Percentiles rank a stretch among this genome's conserved stretches.
Conservation (phyloP, 2,329 filamentous ascomycete species). For the Neoascochyta sp. region DNA sequence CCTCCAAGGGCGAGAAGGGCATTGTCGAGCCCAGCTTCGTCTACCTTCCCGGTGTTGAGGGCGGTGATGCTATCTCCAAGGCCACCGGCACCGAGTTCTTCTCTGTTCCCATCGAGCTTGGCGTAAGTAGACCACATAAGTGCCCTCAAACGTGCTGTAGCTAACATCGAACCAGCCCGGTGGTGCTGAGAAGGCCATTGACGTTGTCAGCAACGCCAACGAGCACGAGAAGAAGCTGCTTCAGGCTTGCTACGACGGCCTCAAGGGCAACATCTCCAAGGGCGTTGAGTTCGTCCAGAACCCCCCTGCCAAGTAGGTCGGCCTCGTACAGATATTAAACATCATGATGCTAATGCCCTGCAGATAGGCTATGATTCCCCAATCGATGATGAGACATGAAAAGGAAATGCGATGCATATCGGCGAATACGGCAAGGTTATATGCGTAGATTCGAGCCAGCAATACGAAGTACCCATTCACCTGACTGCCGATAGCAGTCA, state of each 20-base stretch:
- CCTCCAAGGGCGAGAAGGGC: conserved; percentile 81
- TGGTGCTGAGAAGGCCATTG: conserved; percentile 80
- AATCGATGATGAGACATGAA: conserved; percentile 12
- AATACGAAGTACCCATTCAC: too few species aligned
- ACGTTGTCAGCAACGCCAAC: conserved; percentile 72
- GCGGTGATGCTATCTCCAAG: conserved; percentile 81
- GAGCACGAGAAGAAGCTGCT: conserved; percentile 88
- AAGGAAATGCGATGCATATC: too few species aligned
- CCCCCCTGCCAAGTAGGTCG: conserved; percentile 55
- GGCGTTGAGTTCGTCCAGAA: conserved; percentile 85
- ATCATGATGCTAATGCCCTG: conserved; percentile 6
- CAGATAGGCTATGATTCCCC: conserved; percentile 19
- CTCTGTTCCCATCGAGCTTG: conserved; percentile 92
- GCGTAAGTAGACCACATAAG: conserved; percentile 63
- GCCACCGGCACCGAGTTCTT: conserved; percentile 86
- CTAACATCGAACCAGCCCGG: conserved; percentile 56
- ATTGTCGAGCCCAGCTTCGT: conserved; percentile 94
- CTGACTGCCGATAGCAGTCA: too few species aligned
- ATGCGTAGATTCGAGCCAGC: too few species aligned
- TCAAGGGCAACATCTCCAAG: conserved; percentile 92
- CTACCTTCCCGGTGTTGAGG: conserved; percentile 85
- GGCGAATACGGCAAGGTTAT: too few species aligned
- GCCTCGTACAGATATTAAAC: conserved; percentile 1
- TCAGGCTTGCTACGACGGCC: conserved; percentile 67
- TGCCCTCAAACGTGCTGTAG: not conserved